phyloP scores from a whole-genome alignment of 2,329 filamentous ascomycete species.

The Diaporthe citriasiana region DNA sequence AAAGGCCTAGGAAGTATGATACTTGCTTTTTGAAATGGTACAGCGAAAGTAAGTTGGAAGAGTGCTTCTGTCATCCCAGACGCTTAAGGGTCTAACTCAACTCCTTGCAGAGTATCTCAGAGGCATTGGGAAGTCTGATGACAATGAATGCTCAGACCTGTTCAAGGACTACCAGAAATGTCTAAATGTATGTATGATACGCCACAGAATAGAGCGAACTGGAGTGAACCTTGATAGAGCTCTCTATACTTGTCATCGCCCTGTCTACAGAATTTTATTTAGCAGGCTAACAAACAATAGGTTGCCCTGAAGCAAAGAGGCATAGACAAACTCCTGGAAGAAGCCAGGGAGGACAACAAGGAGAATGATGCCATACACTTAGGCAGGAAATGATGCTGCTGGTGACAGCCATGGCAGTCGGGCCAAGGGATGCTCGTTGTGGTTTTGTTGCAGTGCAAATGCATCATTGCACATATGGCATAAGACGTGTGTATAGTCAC shows the following conservation, averaged over 20 bases:
- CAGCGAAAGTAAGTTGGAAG: constrained; percentile 83
- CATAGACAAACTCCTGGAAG: constrained; percentile 92
- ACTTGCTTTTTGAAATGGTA: constrained; percentile 99
- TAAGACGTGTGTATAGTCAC: neutral
- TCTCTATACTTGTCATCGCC: neutral
- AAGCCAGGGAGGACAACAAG: constrained; percentile 88
- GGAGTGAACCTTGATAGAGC: neutral
- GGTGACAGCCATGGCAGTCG: neutral
- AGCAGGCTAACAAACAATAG: constrained; percentile 61
- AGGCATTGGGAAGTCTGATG: constrained; percentile 82
- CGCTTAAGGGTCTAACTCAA: constrained; percentile 43
- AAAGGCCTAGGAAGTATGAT: constrained; percentile 82
- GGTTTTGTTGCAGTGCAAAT: neutral
- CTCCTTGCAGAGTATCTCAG: constrained; percentile 83
- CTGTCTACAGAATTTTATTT: neutral
- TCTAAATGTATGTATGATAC: constrained; percentile 80
- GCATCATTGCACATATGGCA: neutral
- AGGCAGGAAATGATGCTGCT: constrained; percentile 56
- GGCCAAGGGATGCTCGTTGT: neutral
- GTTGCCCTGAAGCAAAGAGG: constrained; percentile 88
- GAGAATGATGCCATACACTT: constrained; percentile 85
- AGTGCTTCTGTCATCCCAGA: constrained; percentile 9
- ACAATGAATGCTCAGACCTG: constrained; percentile 83
- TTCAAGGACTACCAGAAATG: constrained; percentile 93
- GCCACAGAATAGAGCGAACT: neutral